Evolutionary conservation across 2,329 filamentous ascomycete genomes (phyloP), one percentile per base, ranked within the genome.

Genomic region (Clonostachys solani): DNA sequence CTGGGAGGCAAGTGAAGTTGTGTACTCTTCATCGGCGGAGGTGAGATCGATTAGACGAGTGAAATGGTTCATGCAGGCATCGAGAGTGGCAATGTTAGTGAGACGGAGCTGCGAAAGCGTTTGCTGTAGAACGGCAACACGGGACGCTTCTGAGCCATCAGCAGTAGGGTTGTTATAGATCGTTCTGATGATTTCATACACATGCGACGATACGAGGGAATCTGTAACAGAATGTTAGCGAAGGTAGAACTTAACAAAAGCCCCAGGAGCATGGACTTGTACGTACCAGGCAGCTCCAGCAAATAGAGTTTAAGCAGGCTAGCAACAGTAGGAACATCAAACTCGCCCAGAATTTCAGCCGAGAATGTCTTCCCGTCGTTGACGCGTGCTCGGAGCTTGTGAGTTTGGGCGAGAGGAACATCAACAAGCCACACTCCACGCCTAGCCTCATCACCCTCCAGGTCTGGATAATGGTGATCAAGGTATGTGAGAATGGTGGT

Each of bases 101-200:
- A 99, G 84, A 51, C 92, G 87, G 48, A 99, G 81, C 65, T 97
- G 92, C 37, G 92, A 92, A 47, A 99, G 84, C 0, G 94, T 97
- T 58, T 94, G 95, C 67, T 99, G 94, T 34, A 99, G 81, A 50
- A 97, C 90, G 47, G 91, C 87, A 53, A 99, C 80, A 46, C 94
- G 87, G 12, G 89, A 84, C 45, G 84, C 78, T 57, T 95, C 89
- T 5, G 84, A 83, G 15, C 82, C 80, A 48, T 95, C 89, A 40
- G 87, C 80, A 42, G 87, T 78, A 12, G 90, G 86, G 13, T 88
- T 91, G 42, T 84, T 86, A 73, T 99, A 99, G 54, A 99, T 95
- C 3, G 91, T 97, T 71, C 96, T 92, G 63, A 99, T 86, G 61
- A 99, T 97, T 71, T 99, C 95, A 66, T 99, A 99, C 49, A 99